Percentiles rank a stretch among this genome's conserved stretches.
Evolutionary conservation across 768 basidiomycete species (phyloP).

Genomic region (Mycena epipterygia): DNA sequence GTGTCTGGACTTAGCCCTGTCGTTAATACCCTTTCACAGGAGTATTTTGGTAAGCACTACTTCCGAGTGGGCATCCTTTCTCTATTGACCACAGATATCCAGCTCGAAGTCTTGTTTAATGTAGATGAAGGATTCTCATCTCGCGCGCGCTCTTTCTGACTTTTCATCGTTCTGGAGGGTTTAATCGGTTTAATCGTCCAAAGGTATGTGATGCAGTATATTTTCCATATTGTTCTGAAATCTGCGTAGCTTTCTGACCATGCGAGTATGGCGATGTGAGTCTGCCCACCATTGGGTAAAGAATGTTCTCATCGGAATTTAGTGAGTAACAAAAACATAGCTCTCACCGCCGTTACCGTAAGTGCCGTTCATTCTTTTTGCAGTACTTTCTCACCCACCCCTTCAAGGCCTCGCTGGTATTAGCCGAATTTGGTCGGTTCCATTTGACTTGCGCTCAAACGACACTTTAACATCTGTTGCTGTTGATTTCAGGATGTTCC

Average conservation of each 20-base stretch:
- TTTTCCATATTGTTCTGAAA: not conserved
- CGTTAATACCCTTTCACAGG: constrained; percentile 47
- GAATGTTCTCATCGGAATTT: constrained; percentile 15
- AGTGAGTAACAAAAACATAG: constrained; percentile 65
- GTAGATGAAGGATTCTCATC: constrained; percentile 46
- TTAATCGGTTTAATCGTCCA: constrained; percentile 70
- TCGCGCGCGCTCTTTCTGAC: not conserved
- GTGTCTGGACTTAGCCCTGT: not conserved
- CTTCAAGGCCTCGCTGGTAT: constrained; percentile 55
- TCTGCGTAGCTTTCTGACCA: constrained; percentile 53
- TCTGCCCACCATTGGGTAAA: not conserved
- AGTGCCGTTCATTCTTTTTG: constrained; percentile 30
- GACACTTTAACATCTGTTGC: not conserved
- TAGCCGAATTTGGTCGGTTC: constrained; percentile 65
- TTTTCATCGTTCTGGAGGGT: constrained; percentile 48
- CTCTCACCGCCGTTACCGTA: constrained; percentile 59
- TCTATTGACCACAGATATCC: not conserved
- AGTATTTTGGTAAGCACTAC: constrained; percentile 61
- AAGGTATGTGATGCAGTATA: constrained; percentile 48
- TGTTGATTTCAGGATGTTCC: constrained; percentile 51
- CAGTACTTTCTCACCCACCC: not conserved
- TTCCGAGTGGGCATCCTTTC: not conserved
- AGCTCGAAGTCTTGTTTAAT: constrained; percentile 73
- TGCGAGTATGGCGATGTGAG: constrained; percentile 62
- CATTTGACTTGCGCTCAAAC: not conserved